Conservation (phyloP, 1,139 yeast species). For the Chernovozyma aurita region DNA sequence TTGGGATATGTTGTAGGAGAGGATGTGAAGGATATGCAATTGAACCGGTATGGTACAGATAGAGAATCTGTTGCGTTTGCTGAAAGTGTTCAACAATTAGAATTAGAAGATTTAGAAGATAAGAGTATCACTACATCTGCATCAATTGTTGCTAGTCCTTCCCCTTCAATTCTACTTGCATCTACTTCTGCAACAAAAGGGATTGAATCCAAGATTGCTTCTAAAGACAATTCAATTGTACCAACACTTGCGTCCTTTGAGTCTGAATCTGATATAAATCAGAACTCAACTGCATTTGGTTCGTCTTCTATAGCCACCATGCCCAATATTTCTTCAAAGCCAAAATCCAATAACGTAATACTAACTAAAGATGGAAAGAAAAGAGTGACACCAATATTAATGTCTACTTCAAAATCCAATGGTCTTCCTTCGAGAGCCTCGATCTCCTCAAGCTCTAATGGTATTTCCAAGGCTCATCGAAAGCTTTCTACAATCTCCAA, state of each 20-base stretch:
- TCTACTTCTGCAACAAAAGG: not conserved
- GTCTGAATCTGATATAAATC: not conserved
- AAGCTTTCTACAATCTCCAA: slow-evolving; percentile 31
- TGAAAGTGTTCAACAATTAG: slow-evolving; percentile 76
- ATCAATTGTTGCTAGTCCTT: not conserved
- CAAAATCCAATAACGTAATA: slow-evolving; percentile 35
- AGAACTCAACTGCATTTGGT: not conserved
- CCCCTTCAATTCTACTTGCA: not conserved
- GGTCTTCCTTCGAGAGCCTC: not conserved
- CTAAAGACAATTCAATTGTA: not conserved
- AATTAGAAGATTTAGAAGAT: slow-evolving; percentile 58
- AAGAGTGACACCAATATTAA: slow-evolving; percentile 79
- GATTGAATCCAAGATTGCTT: not conserved
- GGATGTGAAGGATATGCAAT: slow-evolving; percentile 57
- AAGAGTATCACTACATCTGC: not conserved
- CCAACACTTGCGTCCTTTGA: not conserved
- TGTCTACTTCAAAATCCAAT: slow-evolving; percentile 41
- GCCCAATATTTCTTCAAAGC: not conserved
- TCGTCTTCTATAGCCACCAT: not conserved
- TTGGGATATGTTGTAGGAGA: slow-evolving; percentile 72
- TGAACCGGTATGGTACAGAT: slow-evolving; percentile 84
- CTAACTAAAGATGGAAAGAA: slow-evolving; percentile 79
- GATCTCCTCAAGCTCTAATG: slow-evolving; percentile 2
- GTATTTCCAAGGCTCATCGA: slow-evolving; percentile 5
- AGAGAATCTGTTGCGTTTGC: slow-evolving; percentile 81